Conservation (phyloP, 2,329 filamentous ascomycete species). For the Huntiella moniliformis region DNA sequence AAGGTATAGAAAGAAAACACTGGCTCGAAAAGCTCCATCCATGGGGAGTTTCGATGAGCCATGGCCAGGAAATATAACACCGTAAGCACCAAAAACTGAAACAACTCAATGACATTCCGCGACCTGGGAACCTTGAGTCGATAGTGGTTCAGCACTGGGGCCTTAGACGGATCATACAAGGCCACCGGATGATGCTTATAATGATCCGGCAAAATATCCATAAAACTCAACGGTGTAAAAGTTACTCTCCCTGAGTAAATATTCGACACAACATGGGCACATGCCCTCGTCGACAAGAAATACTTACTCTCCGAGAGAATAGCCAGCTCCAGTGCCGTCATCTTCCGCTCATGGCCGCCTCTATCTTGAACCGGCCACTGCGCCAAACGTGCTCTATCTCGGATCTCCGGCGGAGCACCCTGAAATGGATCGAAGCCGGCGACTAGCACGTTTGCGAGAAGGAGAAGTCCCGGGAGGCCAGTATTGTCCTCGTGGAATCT, state of each 20-base stretch:
- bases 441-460: constrained; percentile 39
- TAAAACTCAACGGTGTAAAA: constrained; percentile 50
- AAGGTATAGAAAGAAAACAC: constrained; percentile 44
- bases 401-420: constrained; percentile 20
- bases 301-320: constrained; percentile 54
- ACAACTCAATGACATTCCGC: constrained; percentile 45
- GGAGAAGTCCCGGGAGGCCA: constrained; percentile 41
- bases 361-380: constrained; percentile 22
- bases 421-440: constrained; percentile 11
- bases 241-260: constrained; percentile 50
- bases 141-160: constrained; percentile 50
- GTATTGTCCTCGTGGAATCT: constrained; percentile 50
- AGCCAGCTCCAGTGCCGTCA: constrained; percentile 52
- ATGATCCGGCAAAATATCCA: constrained; percentile 56
- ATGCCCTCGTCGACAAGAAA: constrained; percentile 46
- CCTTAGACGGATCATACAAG: constrained; percentile 47
- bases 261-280: constrained; percentile 50
- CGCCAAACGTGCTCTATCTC: constrained; percentile 25
- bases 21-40: constrained; percentile 26
- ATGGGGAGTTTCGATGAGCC: constrained; percentile 33
- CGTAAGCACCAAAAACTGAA: constrained; percentile 46
- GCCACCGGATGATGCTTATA: constrained; percentile 54
- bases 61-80: constrained; percentile 45
- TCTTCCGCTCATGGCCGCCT: constrained; percentile 29
- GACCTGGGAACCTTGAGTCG: constrained; percentile 52